Conservation (phyloP, 1,139 yeast genomes). For the Trichomonascaceae sp. region DNA sequence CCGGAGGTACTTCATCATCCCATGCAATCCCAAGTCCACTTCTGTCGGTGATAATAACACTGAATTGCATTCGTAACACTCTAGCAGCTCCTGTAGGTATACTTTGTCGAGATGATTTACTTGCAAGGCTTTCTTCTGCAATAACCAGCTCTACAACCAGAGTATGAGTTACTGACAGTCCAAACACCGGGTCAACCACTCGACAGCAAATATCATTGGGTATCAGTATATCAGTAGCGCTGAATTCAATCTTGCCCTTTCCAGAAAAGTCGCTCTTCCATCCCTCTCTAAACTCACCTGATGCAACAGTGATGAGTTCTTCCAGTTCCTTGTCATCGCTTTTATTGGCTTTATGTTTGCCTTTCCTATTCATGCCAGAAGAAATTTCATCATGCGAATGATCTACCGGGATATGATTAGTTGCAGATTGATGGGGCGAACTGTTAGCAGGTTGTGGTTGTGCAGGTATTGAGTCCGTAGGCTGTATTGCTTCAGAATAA, state of each 20-base stretch:
- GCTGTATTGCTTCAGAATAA: not conserved
- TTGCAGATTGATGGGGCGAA: not conserved
- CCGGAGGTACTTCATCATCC: constrained; percentile 99
- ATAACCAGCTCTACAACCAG: constrained; percentile 83
- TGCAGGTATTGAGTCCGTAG: not conserved
- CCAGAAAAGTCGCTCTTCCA: constrained; percentile 91
- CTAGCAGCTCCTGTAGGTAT: constrained; percentile 86
- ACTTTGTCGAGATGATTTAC: constrained; percentile 24
- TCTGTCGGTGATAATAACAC: constrained; percentile 71
- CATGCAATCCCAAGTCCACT: constrained; percentile 95
- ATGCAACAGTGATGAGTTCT: constrained; percentile 63
- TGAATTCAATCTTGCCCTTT: constrained; percentile 68
- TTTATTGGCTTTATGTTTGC: constrained; percentile 11
- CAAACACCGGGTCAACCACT: constrained; percentile 73
- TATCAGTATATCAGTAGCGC: constrained; percentile 46
- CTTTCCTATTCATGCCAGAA: not conserved
- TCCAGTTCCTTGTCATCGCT: constrained; percentile 11
- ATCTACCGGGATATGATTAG: not conserved
- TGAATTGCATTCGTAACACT: constrained; percentile 90
- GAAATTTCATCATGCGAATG: not conserved
- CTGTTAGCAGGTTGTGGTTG: not conserved
- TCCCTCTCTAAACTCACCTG: constrained; percentile 79
- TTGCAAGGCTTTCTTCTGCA: constrained; percentile 67
- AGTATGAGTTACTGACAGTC: constrained; percentile 68
- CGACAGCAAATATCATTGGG: constrained; percentile 66